phyloP scores from a whole-genome alignment of 2,329 filamentous ascomycete genomes.

The Fusarium sp. region DNA sequence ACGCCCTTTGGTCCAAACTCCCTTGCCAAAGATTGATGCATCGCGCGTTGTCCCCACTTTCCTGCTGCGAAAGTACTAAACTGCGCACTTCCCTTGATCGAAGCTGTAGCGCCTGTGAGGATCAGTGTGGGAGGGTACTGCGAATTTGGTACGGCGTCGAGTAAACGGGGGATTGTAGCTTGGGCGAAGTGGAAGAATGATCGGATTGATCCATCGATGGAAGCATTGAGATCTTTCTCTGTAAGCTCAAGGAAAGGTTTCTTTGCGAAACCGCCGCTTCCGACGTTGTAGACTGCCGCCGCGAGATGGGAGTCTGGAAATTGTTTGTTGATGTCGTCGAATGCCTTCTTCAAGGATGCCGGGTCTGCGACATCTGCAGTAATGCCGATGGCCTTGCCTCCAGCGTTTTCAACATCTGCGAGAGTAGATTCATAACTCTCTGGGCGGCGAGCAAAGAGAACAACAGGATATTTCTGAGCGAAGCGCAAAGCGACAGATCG shows the following conservation, averaged over 20 bases:
- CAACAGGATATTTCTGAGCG: conserved; percentile 74
- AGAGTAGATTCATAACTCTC: conserved; percentile 75
- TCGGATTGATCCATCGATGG: conserved; percentile 60
- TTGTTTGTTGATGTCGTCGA: conserved; percentile 70
- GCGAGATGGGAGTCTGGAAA: conserved; percentile 66
- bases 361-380: conserved; percentile 61
- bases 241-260: conserved; percentile 70
- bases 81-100: conserved; percentile 75
- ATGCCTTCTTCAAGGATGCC: conserved; percentile 63
- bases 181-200: conserved; percentile 84
- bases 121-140: conserved; percentile 80
- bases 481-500: conserved; percentile 66
- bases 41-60: conserved; percentile 81
- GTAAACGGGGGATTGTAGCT: conserved; percentile 74
- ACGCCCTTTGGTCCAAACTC: conserved; percentile 88
- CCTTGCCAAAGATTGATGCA: conserved; percentile 79
- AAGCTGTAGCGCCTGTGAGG: conserved; percentile 88
- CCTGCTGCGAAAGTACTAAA: conserved; percentile 79
- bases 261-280: conserved; percentile 57
- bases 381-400: conserved; percentile 78
- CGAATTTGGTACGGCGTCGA: conserved; percentile 66
- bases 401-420: conserved; percentile 72
- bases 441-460: conserved; percentile 76
- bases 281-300: conserved; percentile 78
- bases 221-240: conserved; percentile 60